These are phyloP conservation scores for Trypanosoma scelopori DNA, from an alignment of 208 protist species.

Conservation along the genomic window DNA sequence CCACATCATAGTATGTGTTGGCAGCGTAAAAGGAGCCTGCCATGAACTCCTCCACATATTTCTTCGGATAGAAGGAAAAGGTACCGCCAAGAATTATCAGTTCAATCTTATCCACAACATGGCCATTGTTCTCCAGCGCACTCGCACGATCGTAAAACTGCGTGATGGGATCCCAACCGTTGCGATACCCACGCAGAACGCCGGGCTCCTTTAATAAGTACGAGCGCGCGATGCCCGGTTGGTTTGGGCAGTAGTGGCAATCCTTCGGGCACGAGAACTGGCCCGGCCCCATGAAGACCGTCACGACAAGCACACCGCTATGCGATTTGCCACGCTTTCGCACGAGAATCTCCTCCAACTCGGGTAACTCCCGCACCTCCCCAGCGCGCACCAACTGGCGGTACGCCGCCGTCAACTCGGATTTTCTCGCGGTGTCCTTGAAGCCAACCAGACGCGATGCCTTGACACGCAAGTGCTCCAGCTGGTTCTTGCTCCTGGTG, in stretches of 20 bases:
- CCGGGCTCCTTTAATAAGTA: constrained; percentile 93
- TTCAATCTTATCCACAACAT: constrained; percentile 97
- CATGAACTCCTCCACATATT: constrained; percentile 94
- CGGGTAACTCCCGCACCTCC: constrained; percentile 33
- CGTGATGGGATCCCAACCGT: constrained; percentile 86
- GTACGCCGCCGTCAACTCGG: constrained; percentile 85
- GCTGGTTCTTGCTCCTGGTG: constrained; percentile 34
- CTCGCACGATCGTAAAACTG: constrained; percentile 93
- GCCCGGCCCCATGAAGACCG: constrained; percentile 91
- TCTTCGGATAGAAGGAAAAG: constrained; percentile 96
- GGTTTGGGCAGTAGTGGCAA: constrained; percentile 94
- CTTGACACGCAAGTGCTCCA: constrained; percentile 78
- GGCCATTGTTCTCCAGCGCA: constrained; percentile 90
- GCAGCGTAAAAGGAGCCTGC: constrained; percentile 90
- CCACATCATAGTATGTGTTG: constrained; percentile 87
- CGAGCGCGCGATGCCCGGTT: constrained; percentile 88
- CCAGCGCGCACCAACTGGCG: constrained; percentile 74
- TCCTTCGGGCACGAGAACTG: constrained; percentile 93
- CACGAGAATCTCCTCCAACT: constrained; percentile 75
- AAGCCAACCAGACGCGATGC: constrained; percentile 75
- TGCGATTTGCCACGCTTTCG: constrained; percentile 86
- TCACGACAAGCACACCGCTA: constrained; percentile 92
- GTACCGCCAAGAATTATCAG: constrained; percentile 99
- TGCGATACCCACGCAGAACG: constrained; percentile 89
- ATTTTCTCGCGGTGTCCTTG: constrained; percentile 87